Evolutionary conservation across 345 rosid species (phyloP).

Genomic region (Ceriops zippeliana): DNA sequence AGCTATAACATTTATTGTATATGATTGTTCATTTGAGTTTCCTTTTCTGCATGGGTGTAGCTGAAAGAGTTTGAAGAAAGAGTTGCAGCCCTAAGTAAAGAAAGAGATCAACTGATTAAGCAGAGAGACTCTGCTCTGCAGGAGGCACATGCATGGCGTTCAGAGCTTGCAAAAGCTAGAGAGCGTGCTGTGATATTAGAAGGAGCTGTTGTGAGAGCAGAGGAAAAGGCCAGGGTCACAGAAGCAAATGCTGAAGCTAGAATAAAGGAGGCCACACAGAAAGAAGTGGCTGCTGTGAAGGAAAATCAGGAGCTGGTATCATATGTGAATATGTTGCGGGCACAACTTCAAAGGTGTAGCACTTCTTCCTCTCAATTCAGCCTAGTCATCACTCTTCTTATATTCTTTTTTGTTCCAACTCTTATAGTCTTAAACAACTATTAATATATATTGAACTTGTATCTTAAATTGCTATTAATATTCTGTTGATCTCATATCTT

Average conservation of each 20-base stretch:
- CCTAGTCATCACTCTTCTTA: neutral
- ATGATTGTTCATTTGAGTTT: constrained; percentile 1
- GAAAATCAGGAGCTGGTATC: constrained; percentile 92
- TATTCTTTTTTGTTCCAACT: neutral
- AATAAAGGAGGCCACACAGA: constrained; percentile 71
- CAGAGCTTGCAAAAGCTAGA: constrained; percentile 94
- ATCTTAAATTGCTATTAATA: too few species aligned
- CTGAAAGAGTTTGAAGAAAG: constrained; percentile 73
- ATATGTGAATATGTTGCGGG: constrained; percentile 70
- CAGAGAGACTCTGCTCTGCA: constrained; percentile 88
- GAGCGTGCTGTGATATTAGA: constrained; percentile 87
- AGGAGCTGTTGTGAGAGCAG: constrained; percentile 87
- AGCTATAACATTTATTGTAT: too few species aligned
- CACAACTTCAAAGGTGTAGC: constrained; percentile 83
- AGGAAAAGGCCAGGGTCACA: constrained; percentile 81
- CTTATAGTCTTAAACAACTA: too few species aligned
- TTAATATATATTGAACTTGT: too few species aligned
- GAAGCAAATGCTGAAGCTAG: constrained; percentile 79
- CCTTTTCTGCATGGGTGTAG: constrained; percentile 35
- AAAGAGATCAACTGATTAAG: constrained; percentile 72
- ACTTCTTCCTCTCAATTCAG: constrained; percentile 11
- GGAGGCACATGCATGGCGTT: constrained; percentile 96
- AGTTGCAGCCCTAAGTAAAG: constrained; percentile 47
- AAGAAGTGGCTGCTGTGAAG: constrained; percentile 63
- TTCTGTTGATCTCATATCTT: too few species aligned